These are phyloP conservation scores for Ophiostoma ulmi DNA, from an alignment of 2,329 filamentous ascomycete genomes.

Conservation along the genomic window DNA sequence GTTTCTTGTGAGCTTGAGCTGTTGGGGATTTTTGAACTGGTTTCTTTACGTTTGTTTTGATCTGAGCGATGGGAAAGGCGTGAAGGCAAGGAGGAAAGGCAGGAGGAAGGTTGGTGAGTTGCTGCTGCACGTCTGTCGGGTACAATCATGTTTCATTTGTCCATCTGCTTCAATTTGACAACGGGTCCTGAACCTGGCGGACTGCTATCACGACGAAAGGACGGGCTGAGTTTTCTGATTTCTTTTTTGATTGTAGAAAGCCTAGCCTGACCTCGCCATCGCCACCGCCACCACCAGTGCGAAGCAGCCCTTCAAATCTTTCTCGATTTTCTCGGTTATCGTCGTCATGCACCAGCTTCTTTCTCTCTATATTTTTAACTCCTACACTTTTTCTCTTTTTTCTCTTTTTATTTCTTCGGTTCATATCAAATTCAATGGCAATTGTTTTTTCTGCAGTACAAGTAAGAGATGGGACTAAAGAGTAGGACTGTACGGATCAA, in stretches of 20 bases:
- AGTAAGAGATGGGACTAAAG: neutral
- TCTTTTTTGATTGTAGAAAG: neutral
- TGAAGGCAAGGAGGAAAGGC: constrained; percentile 16
- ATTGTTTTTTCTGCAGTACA: constrained; percentile 17
- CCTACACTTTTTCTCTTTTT: constrained; percentile 14
- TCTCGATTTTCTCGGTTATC: constrained; percentile 18
- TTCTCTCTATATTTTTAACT: constrained; percentile 20
- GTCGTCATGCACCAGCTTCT: constrained; percentile 17
- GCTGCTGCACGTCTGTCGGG: constrained; percentile 3
- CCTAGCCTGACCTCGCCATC: neutral
- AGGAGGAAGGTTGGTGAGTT: constrained; percentile 11
- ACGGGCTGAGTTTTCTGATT: neutral
- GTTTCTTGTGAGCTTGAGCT: constrained; percentile 12
- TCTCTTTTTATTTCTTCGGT: constrained; percentile 18
- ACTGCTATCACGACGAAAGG: neutral
- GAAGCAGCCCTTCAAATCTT: constrained; percentile 16
- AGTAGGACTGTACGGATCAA: neutral
- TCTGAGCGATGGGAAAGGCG: constrained; percentile 14
- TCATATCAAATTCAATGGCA: constrained; percentile 19
- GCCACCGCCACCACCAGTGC: neutral
- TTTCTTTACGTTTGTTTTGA: constrained; percentile 15
- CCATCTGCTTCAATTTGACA: neutral
- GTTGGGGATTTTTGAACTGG: constrained; percentile 13
- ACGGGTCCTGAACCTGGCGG: neutral
- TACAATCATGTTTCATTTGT: too few species aligned